Conservation (phyloP, 345 rosid genomes). For the Atalantia buxifolia region DNA sequence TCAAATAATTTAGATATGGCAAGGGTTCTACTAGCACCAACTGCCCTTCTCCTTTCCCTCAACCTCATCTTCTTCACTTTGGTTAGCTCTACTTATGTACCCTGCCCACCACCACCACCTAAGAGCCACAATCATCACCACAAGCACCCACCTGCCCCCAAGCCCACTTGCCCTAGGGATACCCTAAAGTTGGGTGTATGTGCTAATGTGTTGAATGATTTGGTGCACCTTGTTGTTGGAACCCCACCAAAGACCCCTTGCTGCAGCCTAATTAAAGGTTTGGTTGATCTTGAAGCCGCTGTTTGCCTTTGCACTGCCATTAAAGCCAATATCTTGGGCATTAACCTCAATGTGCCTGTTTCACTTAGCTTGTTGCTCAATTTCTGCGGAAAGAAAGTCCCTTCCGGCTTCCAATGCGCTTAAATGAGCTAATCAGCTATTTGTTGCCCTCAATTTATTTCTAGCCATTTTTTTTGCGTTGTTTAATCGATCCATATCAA, state of each 20-base stretch:
- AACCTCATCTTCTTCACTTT: slow-evolving; percentile 61
- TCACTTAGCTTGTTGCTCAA: slow-evolving; percentile 62
- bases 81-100: slow-evolving; percentile 47
- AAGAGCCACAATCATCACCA: slow-evolving; percentile 15
- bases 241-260: slow-evolving; percentile 60
- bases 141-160: slow-evolving; percentile 25
- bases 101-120: slow-evolving; percentile 46
- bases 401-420: slow-evolving; percentile 61
- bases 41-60: slow-evolving; percentile 48
- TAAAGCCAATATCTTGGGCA: slow-evolving; percentile 58
- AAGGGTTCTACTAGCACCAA: slow-evolving; percentile 35
- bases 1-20: slow-evolving; percentile 28
- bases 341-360: slow-evolving; percentile 53
- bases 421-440: not conserved
- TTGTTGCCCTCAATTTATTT: not conserved
- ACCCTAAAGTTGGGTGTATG: slow-evolving; percentile 68
- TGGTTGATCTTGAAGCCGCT: slow-evolving; percentile 70
- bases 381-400: slow-evolving; percentile 58
- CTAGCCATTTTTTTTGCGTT: not conserved
- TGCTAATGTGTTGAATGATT: slow-evolving; percentile 40
- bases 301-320: slow-evolving; percentile 83
- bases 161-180: slow-evolving; percentile 59
- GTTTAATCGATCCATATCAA: not conserved
- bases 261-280: slow-evolving; percentile 47
- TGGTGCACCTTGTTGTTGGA: slow-evolving; percentile 45